Evolutionary conservation across 768 basidiomycete genomes (phyloP).

Genomic region (Tulasnella sp.): DNA sequence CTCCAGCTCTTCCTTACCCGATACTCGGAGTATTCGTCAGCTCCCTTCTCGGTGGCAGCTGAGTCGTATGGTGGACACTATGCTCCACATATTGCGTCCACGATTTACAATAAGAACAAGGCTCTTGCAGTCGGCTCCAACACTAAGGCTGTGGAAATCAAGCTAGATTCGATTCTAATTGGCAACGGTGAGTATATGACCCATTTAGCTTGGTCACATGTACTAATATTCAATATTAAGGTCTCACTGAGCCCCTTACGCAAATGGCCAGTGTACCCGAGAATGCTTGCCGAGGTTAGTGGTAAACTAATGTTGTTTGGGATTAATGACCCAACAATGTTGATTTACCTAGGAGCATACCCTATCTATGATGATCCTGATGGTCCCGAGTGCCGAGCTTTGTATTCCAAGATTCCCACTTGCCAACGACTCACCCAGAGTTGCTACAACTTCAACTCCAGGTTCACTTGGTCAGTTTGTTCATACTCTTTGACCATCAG

Average conservation of each 20-base stretch:
- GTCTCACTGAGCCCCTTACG: conserved; percentile 65
- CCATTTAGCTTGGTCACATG: background rate
- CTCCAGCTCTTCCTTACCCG: conserved; percentile 65
- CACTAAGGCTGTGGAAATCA: conserved; percentile 48
- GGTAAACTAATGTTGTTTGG: background rate
- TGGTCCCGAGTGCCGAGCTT: conserved; percentile 49
- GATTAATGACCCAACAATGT: conserved; percentile 22
- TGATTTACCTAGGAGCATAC: conserved; percentile 39
- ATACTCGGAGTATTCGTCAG: conserved; percentile 56
- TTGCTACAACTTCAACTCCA: conserved; percentile 52
- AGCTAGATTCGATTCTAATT: conserved; percentile 70
- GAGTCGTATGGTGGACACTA: conserved; percentile 46
- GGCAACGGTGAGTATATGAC: conserved; percentile 45
- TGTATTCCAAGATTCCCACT: conserved; percentile 51
- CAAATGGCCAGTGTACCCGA: conserved; percentile 77
- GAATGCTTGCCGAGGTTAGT: conserved; percentile 48
- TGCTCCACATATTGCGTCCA: conserved; percentile 71
- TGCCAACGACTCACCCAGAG: conserved; percentile 61
- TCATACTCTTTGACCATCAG: background rate
- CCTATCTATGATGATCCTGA: conserved; percentile 56
- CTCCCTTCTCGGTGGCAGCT: conserved; percentile 36
- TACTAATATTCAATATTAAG: background rate
- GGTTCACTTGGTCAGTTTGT: conserved; percentile 35
- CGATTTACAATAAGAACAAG: conserved; percentile 69
- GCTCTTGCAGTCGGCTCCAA: conserved; percentile 33